A percentile compares a stretch with the other conserved stretches of the same genome.
Evolutionary conservation across 305 asterid species (phyloP).

Genomic region (Salvia sclarea): DNA sequence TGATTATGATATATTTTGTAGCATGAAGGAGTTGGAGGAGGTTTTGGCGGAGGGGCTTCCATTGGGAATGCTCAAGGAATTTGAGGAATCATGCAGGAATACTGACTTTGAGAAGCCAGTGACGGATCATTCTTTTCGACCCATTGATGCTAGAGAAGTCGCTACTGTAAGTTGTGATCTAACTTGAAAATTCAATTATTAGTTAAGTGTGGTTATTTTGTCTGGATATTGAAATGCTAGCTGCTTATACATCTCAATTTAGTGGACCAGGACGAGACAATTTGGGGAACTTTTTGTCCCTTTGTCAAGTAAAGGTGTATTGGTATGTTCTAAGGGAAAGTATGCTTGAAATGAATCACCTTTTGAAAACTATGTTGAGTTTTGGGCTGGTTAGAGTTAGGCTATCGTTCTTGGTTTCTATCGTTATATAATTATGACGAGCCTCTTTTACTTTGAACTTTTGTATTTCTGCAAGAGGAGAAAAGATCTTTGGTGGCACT

Average conservation of each 20-base stretch:
- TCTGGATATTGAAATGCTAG: not conserved
- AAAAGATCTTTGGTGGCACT: not conserved
- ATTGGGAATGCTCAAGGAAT: slow-evolving; percentile 81
- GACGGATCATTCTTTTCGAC: slow-evolving; percentile 76
- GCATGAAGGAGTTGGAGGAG: slow-evolving; percentile 63
- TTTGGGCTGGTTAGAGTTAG: not conserved
- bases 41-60: slow-evolving; percentile 88
- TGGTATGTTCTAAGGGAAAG: not conserved
- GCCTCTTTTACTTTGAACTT: not conserved
- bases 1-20: slow-evolving; percentile 34
- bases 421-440: slow-evolving; percentile 16
- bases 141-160: slow-evolving; percentile 87
- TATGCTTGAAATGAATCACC: not conserved
- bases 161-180: slow-evolving; percentile 61
- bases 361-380: slow-evolving; percentile 1
- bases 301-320: slow-evolving; percentile 2
- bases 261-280: slow-evolving; percentile 7
- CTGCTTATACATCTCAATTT: slow-evolving; percentile 12
- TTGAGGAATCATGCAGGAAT: slow-evolving; percentile 79
- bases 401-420: slow-evolving; percentile 8
- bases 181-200: not conserved
- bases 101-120: slow-evolving; percentile 84
- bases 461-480: slow-evolving; percentile 11
- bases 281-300: slow-evolving; percentile 3
- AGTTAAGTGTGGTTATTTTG: slow-evolving; percentile 9